A percentile compares a stretch with the other conserved stretches of the same genome.
These are phyloP conservation scores for Pythium monospermum DNA, from an alignment of 352 stramenopile genomes.

Conservation along the genomic window DNA sequence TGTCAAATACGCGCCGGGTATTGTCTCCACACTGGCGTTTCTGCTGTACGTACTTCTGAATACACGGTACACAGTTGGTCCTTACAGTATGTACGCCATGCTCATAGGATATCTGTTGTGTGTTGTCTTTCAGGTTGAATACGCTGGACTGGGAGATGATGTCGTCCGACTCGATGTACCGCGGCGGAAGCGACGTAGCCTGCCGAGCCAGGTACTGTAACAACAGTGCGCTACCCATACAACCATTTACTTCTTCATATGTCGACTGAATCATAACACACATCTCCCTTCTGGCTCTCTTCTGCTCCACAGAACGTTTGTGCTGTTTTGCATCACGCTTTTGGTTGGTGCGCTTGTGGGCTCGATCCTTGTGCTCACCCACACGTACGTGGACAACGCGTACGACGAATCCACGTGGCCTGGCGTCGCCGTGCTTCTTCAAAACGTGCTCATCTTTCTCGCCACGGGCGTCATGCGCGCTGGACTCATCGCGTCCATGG, in stretches of 20 bases:
- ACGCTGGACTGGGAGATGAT: constrained; percentile 67
- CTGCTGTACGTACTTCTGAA: constrained; percentile 30
- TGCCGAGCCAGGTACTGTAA: constrained; percentile 32
- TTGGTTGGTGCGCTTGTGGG: constrained; percentile 33
- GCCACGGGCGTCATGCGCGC: constrained; percentile 53
- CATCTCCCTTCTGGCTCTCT: too few species aligned
- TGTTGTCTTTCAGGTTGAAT: constrained; percentile 32
- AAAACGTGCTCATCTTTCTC: constrained; percentile 58
- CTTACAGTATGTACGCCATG: neutral
- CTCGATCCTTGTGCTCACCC: constrained; percentile 54
- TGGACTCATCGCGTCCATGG: constrained; percentile 31
- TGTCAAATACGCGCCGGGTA: constrained; percentile 48
- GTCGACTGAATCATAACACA: too few species aligned
- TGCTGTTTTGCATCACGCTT: constrained; percentile 48
- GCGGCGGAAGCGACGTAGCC: constrained; percentile 32
- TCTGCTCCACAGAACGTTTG: constrained; percentile 31
- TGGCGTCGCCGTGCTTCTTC: constrained; percentile 48
- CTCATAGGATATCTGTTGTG: neutral
- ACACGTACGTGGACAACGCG: constrained; percentile 50
- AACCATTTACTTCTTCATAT: neutral
- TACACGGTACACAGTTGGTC: neutral
- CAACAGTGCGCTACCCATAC: neutral
- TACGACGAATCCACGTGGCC: constrained; percentile 56
- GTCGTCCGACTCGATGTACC: constrained; percentile 38
- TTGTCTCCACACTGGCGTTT: constrained; percentile 52